Evolutionary conservation across 208 protist species (phyloP), one percentile per base, ranked within the genome.

Genomic region (Trypanosoma platydactyli): DNA sequence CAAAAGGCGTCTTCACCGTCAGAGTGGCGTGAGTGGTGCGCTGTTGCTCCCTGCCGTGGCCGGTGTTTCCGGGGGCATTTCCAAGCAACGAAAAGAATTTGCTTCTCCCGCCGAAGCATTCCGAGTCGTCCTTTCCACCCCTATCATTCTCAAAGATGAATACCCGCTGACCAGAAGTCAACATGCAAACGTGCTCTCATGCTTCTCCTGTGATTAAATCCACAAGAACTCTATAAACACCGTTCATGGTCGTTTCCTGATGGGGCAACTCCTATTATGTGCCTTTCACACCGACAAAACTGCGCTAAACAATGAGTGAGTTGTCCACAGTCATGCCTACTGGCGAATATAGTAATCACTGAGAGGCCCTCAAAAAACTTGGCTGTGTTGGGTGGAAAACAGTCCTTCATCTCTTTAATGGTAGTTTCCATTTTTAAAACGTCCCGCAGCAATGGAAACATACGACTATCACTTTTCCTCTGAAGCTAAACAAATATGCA

Each of bases 401-500:
- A 3, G 20, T 13, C 1, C 49, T 22, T 11, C 49, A 13, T 4
- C 46, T 73, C 5, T 76, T 73, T 35, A 80, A 64, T 50, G 30
- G 0, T 2, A 80, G 75, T 40, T 3, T 76, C 25, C 12, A 22
- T 7, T 73, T 20, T 0, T 68, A 69, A 4, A 0, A 38, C 0
- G 69, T 76, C 0, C 75, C 69, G 18, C 9, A 2, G 3, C 0
- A 35, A 24, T 76, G 75, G 75, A 75, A 71, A 48, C 20, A 6
- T 11, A 70, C 61, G 5, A 58, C 62, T 24, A 81, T 73, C 51
- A 48, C 73, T 22, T 65, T 70, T 0, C 59, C 77, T 4, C 76
- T 74, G 0, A 81, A 81, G 50, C 65, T 70, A 0, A 42, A 51
- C 0, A 81, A 76, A 62, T 48, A 57, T 15, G 68, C 70, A 1